Percentiles rank a stretch among this genome's conserved stretches.
Conservation (phyloP, 768 basidiomycete species). For the Auricularia sp. region DNA sequence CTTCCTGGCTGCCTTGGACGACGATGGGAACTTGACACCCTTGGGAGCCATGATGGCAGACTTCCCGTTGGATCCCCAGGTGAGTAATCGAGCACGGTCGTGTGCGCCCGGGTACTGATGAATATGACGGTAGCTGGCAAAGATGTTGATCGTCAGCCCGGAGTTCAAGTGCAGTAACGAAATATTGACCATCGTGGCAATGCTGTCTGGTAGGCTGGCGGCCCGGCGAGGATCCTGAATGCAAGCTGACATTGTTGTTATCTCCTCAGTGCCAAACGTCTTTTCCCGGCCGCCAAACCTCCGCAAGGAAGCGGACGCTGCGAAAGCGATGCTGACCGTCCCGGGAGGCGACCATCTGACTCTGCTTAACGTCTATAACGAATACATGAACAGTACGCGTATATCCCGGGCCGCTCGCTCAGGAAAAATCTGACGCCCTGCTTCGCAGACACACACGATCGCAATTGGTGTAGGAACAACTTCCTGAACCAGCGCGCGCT, state of each 20-base stretch:
- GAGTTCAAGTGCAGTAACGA: constrained; percentile 96
- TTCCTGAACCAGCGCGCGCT: constrained; percentile 79
- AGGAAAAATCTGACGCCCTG: constrained; percentile 3
- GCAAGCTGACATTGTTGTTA: too few relatives aligned
- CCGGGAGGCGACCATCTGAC: constrained; percentile 97
- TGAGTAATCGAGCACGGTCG: constrained; percentile 21
- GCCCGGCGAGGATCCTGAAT: background rate
- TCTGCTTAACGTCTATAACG: constrained; percentile 89
- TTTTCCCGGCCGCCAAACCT: constrained; percentile 87
- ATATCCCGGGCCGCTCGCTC: background rate
- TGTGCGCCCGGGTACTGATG: background rate
- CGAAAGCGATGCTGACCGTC: constrained; percentile 78
- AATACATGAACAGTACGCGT: constrained; percentile 69
- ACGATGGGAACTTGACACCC: constrained; percentile 82
- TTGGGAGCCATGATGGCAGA: constrained; percentile 92
- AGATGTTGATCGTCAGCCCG: constrained; percentile 88
- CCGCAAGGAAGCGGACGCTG: constrained; percentile 83
- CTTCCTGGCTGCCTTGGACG: constrained; percentile 84
- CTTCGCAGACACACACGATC: constrained; percentile 58
- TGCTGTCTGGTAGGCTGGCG: constrained; percentile 73
- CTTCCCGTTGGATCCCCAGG: constrained; percentile 97
- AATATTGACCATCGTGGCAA: constrained; percentile 87
- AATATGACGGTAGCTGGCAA: constrained; percentile 51
- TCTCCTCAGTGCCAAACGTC: constrained; percentile 68
- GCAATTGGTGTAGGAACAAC: constrained; percentile 85